phyloP scores from a whole-genome alignment of 495 filamentous ascomycete species.

The Xylaria castorea region DNA sequence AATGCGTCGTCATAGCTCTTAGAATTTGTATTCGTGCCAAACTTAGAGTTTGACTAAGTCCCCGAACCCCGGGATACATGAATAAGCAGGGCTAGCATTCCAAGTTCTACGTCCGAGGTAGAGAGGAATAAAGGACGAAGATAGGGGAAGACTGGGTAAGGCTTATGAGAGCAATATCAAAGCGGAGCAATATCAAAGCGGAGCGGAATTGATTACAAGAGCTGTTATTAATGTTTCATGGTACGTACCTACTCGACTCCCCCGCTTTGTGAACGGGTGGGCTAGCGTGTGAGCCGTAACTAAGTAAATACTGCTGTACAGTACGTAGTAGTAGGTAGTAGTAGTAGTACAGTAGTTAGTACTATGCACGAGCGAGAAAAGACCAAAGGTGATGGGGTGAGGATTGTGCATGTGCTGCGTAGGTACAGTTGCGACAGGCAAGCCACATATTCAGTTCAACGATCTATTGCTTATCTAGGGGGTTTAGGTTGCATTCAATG shows the following conservation, averaged over 20 bases:
- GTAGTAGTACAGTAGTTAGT: neutral
- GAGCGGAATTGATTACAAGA: neutral
- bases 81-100: neutral
- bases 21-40: neutral
- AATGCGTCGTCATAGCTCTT: neutral
- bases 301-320: neutral
- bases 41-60: neutral
- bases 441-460: neutral
- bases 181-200: neutral
- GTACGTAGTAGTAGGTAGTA: neutral
- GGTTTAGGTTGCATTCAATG: constrained; percentile 5
- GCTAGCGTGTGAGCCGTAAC: neutral
- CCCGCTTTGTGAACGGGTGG: neutral
- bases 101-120: neutral
- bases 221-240: neutral
- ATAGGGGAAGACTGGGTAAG: neutral
- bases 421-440: neutral
- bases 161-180: neutral
- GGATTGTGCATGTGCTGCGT: neutral
- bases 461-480: constrained; percentile 13
- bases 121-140: neutral
- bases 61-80: neutral
- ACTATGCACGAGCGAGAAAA: constrained; percentile 18
- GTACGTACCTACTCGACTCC: neutral
- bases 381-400: neutral